These are phyloP conservation scores for Tuber indicum DNA, from an alignment of 495 filamentous ascomycete genomes.

Conservation along the genomic window DNA sequence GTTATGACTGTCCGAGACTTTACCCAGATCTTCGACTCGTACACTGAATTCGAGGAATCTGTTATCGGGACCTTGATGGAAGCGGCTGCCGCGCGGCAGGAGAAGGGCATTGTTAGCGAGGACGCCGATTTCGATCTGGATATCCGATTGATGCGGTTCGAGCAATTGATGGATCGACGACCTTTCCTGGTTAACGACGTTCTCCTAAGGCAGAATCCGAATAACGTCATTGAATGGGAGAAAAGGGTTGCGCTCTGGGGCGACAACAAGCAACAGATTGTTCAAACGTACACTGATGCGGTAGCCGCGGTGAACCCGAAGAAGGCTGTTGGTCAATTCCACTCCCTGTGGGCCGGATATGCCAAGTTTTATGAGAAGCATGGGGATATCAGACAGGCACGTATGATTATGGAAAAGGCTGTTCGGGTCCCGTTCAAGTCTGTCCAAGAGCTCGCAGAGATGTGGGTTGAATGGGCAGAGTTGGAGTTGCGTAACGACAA, in stretches of 20 bases:
- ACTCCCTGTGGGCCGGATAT: conserved; percentile 94
- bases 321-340: conserved; percentile 88
- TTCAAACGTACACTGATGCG: conserved; percentile 91
- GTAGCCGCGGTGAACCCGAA: conserved; percentile 90
- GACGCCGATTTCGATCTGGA: conserved; percentile 93
- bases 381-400: conserved; percentile 73
- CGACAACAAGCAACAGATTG: conserved; percentile 81
- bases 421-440: conserved; percentile 96
- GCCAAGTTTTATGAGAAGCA: conserved; percentile 95
- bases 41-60: conserved; percentile 94
- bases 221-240: conserved; percentile 96
- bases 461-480: conserved; percentile 98
- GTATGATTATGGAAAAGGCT: conserved; percentile 94
- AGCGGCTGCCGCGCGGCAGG: conserved; percentile 68
- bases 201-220: conserved; percentile 85
- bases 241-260: conserved; percentile 94
- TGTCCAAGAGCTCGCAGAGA: conserved; percentile 88
- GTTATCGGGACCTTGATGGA: conserved; percentile 90
- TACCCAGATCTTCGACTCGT: conserved; percentile 91
- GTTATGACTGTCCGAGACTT: conserved; percentile 99
- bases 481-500: conserved; percentile 95
- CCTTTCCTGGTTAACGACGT: conserved; percentile 98
- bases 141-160: conserved; percentile 95
- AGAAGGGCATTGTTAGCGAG: conserved; percentile 73
- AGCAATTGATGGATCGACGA: conserved; percentile 94